Base-by-base conservation (phyloP, 495 filamentous ascomycete genomes). In the Talaromyces nanjingensis region DNA sequence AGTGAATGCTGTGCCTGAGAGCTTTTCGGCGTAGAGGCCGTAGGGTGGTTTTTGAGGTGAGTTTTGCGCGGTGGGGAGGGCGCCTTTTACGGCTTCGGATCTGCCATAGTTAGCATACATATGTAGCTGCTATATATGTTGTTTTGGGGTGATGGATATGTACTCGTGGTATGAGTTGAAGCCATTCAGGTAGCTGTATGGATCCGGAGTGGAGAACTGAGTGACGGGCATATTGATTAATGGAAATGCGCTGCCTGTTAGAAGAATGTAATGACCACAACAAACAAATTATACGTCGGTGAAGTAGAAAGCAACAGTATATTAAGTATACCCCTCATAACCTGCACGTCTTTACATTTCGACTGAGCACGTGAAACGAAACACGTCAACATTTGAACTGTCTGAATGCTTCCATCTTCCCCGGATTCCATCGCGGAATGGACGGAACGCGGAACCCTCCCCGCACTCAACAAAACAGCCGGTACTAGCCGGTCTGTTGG, bases 1-100 rank as follows among this genome's bases (percentile, higher is more conserved):
- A 27, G 93, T 97, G 72, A 97, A 97, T 42, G 93, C 88, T 6
- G 93, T 96, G 16, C 93, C 93, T 1, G 93, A 96, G 29, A 97
- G 85, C 82, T 96, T 96, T 74, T 97, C 93, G 56, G 91, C 84
- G 73, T 96, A 97, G 45, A 97, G 84, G 1, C 92, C 93, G 58
- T 88, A 85, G 0, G 91, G 83, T 2, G 87, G 89, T 68, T 94
- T 93, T 71, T 96, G 93, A 1, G 93, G 93, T 8, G 90, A 93
- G 79, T 96, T 96, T 14, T 89, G 85, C 57, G 83, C 92, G 65
- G 87, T 67, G 20, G 87, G 87, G 0, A 87, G 77, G 57, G 84
- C 83, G 20, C 84, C 85, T 59, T 83, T 71, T 64, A 87, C 68
- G 27, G 84, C 84, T 76, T 81, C 80, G 11, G 79, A 67, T 64